Conservation (phyloP, 1,139 yeast species). For the Candida pseudoviswanathii region DNA sequence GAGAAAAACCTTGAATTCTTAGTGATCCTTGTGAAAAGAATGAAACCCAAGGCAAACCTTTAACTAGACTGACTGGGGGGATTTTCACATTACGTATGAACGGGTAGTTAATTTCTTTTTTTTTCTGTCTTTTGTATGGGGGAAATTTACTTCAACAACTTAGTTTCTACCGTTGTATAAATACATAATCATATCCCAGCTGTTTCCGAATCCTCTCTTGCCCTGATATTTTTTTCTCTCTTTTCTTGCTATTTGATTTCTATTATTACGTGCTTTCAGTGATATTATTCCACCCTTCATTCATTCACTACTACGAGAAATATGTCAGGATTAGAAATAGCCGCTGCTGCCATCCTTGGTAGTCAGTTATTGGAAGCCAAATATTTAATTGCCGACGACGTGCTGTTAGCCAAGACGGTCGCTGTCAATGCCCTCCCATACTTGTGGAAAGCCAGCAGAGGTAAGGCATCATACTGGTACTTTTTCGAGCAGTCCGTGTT, state of each 20-base stretch:
- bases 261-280: too few species aligned
- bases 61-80: background rate
- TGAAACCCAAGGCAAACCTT: background rate
- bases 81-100: slow-evolving; percentile 2
- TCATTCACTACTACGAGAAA: background rate
- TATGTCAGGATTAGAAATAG: slow-evolving; percentile 43
- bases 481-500: slow-evolving; percentile 55
- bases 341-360: slow-evolving; percentile 48
- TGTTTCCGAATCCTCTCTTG: background rate
- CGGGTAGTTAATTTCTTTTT: background rate
- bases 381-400: slow-evolving; percentile 57
- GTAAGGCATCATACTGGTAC: slow-evolving; percentile 68
- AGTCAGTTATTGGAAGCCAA: slow-evolving; percentile 52
- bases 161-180: background rate
- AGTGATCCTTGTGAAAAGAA: background rate
- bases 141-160: background rate
- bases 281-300: background rate
- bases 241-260: background rate
- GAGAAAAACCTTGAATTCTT: background rate
- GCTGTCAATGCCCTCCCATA: slow-evolving; percentile 45
- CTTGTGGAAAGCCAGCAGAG: slow-evolving; percentile 42
- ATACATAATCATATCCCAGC: background rate
- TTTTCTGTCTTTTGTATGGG: background rate
- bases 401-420: slow-evolving; percentile 47
- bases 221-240: background rate